phyloP scores from a whole-genome alignment of 1,284 basidiomycete species.

The Athelia sp. region DNA sequence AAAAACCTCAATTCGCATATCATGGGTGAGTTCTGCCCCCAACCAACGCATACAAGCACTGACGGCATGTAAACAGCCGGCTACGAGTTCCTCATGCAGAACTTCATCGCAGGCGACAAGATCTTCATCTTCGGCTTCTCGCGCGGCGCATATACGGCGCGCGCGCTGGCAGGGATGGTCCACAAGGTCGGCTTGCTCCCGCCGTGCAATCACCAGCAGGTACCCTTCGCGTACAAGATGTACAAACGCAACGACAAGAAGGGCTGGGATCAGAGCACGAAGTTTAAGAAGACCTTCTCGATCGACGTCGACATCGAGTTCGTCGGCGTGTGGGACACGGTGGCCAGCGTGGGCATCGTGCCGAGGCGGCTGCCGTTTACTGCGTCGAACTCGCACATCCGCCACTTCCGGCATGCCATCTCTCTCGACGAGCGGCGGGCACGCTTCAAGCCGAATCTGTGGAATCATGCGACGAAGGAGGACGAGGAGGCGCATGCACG shows the following conservation, averaged over 20 bases:
- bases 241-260: conserved; percentile 38
- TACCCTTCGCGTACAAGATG: conserved; percentile 55
- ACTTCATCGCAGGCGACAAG: conserved; percentile 41
- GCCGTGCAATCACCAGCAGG: conserved; percentile 44
- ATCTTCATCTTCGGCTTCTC: no score
- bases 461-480: no score
- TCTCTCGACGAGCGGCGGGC: conserved; percentile 73
- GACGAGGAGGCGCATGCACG: no score
- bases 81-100: conserved; percentile 64
- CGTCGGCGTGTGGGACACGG: conserved; percentile 54
- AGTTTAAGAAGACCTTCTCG: conserved; percentile 50
- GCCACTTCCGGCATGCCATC: conserved; percentile 62
- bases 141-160: conserved; percentile 29
- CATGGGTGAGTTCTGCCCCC: conserved; percentile 28
- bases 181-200: conserved; percentile 53
- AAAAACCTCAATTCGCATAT: conserved; percentile 47
- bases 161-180: no score
- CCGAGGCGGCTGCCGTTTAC: conserved; percentile 47
- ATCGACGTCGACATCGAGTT: conserved; percentile 46
- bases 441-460: conserved; percentile 62
- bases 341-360: conserved; percentile 42
- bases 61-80: conserved; percentile 29
- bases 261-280: conserved; percentile 34
- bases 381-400: conserved; percentile 52
- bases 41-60: neutral